Conservation (phyloP, 148 eudicot species). For the Silene uniflora region DNA sequence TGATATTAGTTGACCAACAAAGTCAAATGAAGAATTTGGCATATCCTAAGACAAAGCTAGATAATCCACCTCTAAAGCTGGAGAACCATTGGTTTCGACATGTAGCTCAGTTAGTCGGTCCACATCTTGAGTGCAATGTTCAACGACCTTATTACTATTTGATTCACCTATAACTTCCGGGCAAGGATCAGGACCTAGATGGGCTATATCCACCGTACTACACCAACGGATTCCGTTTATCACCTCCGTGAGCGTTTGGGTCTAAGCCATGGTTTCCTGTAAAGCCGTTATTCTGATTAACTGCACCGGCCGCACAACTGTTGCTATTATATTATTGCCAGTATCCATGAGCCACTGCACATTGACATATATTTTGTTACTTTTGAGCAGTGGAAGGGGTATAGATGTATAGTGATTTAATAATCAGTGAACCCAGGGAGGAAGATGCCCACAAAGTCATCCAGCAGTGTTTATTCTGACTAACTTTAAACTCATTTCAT, state of each 20-base stretch:
- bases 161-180: conserved; percentile 29
- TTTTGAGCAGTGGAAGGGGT: not conserved
- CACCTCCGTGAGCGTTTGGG: conserved; percentile 26
- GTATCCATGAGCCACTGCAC: conserved; percentile 56
- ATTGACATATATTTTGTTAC: conserved; percentile 5
- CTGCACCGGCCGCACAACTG: conserved; percentile 34
- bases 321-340: conserved; percentile 27
- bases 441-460: not conserved
- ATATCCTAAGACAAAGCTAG: not conserved
- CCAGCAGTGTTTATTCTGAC: not conserved
- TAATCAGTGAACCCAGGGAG: not conserved
- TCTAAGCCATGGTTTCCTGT: conserved; percentile 25
- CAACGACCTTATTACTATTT: conserved; percentile 21
- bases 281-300: conserved; percentile 39
- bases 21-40: too few species aligned
- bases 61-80: conserved; percentile 38
- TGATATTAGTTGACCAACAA: too few species aligned
- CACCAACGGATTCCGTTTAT: conserved; percentile 35
- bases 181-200: conserved; percentile 29
- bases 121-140: conserved; percentile 21
- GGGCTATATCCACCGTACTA: conserved; percentile 25
- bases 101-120: conserved; percentile 25
- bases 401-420: not conserved
- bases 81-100: conserved; percentile 27
- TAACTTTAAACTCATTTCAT: not conserved